phyloP scores from a whole-genome alignment of 75 land plant species.

The Sequoiadendron giganteum region DNA sequence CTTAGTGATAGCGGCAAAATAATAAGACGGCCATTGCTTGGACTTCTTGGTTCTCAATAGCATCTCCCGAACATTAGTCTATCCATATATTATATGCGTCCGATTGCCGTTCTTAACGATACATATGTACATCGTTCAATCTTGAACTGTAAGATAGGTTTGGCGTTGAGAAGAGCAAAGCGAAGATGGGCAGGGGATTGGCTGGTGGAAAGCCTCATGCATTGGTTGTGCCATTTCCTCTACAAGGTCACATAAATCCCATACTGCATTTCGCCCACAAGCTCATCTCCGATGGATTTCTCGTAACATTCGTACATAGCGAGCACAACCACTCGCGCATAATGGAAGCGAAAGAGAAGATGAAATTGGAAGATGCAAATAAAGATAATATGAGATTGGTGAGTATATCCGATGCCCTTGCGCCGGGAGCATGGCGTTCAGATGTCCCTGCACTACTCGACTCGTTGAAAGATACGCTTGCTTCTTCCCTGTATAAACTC shows the following conservation, averaged over 20 bases:
- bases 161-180: neutral
- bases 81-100: neutral
- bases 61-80: too few relatives aligned
- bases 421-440: neutral
- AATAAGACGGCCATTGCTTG: too few relatives aligned
- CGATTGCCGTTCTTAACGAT: neutral
- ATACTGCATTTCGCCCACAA: slow-evolving; percentile 39
- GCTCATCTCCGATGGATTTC: slow-evolving; percentile 45
- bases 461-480: neutral
- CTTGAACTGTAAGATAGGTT: neutral
- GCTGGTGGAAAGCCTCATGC: slow-evolving; percentile 14
- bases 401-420: neutral
- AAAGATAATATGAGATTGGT: neutral
- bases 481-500: neutral
- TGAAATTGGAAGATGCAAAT: neutral
- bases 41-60: too few relatives aligned
- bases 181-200: neutral
- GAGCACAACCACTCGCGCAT: slow-evolving; percentile 28
- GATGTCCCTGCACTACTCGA: neutral
- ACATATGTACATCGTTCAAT: too few relatives aligned
- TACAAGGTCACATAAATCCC: slow-evolving; percentile 46
- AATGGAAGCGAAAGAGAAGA: neutral
- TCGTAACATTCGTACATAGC: slow-evolving; percentile 55
- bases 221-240: slow-evolving; percentile 22
- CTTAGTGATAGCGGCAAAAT: too few relatives aligned